Evolutionary conservation across 768 basidiomycete genomes (phyloP), one percentile per base, ranked within the genome.

Genomic region (Hygrophoropsis aurantiaca): DNA sequence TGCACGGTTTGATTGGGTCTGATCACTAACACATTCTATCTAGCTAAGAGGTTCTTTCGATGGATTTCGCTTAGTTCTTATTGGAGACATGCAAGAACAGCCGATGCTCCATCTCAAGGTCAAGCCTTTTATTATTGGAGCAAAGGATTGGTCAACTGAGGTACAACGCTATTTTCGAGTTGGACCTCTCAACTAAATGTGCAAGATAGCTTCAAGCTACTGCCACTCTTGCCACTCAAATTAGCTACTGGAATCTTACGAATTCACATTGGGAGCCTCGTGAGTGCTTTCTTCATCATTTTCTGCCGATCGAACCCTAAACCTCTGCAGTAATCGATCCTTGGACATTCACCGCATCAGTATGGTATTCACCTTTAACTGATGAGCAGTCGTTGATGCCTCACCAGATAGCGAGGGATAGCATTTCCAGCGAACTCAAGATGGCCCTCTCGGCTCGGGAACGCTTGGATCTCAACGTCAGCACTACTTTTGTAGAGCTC

Each of bases 181-280:
- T 48, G 18, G 11, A 39, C 2, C 41, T 24, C 20, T 19, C 35
- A 39, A 3, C 40, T 34, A 7, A 16, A 21, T 19, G 11, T n/a
- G 11, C 5, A 11, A 21, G 25, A 10, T 52, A 97, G 95, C 69
- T 98, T 37, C 85, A 87, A 60, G 89, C 91, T 5, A 84, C 85
- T 5, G 87, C 89, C 1, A 85, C 87, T 0, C 72, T 97, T 58
- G 83, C 85, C 19, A 85, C 84, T 3, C 82, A 85, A 41, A 86
- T 97, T 63, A 92, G 84, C 49, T 99, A 97, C 59, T 99, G 93
- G 91, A 99, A 99, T 65, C 67, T 98, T 41, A 85, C 86, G 19
- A 97, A 97, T 61, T 98, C 97, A 40, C 93, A 98, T 59, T 99
- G 97, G 93, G 97, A 98, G 67, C 95, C 97, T 24, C 64, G 88